Evolutionary conservation across 31 red algal genomes (phyloP).

Genomic region (Asparagopsis taxiformis): DNA sequence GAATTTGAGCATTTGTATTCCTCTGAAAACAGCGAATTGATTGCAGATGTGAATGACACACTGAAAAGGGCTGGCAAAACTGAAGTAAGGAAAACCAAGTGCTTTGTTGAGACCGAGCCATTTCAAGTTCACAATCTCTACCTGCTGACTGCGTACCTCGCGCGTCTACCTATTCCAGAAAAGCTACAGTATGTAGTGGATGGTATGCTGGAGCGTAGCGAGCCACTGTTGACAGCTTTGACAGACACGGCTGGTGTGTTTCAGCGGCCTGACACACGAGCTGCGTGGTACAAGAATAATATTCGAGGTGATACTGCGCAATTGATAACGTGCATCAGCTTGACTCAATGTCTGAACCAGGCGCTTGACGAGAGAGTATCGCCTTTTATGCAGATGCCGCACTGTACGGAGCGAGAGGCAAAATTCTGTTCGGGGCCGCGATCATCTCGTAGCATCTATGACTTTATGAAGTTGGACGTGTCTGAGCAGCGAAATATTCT

Average conservation of each 20-base stretch:
- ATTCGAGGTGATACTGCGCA: conserved; percentile 63
- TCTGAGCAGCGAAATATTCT: conserved; percentile 56
- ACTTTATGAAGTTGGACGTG: conserved; percentile 66
- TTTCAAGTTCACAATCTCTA: conserved; percentile 73
- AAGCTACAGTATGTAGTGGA: conserved; percentile 47
- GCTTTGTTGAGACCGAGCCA: conserved; percentile 28
- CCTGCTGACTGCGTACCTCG: conserved; percentile 81
- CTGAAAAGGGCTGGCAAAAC: conserved; percentile 25
- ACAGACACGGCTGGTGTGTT: conserved; percentile 78
- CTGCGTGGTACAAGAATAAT: conserved; percentile 53
- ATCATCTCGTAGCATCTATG: conserved; percentile 51
- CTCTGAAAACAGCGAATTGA: conserved; percentile 48
- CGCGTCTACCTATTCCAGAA: conserved; percentile 65
- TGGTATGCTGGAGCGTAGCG: conserved; percentile 52
- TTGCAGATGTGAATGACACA: conserved; percentile 43
- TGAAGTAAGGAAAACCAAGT: conserved; percentile 34
- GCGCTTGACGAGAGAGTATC: conserved; percentile 79
- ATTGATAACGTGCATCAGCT: conserved; percentile 58
- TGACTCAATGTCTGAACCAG: conserved; percentile 82
- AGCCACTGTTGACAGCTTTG: conserved; percentile 67
- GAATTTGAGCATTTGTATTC: conserved; percentile 60
- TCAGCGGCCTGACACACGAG: conserved; percentile 60
- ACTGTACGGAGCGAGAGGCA: conserved; percentile 70
- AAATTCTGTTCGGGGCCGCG: conserved; percentile 49
- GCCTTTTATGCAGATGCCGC: conserved; percentile 90